These are phyloP conservation scores for Gracilaria vermiculophylla DNA, from an alignment of 23 red algal species.

Conservation along the genomic window DNA sequence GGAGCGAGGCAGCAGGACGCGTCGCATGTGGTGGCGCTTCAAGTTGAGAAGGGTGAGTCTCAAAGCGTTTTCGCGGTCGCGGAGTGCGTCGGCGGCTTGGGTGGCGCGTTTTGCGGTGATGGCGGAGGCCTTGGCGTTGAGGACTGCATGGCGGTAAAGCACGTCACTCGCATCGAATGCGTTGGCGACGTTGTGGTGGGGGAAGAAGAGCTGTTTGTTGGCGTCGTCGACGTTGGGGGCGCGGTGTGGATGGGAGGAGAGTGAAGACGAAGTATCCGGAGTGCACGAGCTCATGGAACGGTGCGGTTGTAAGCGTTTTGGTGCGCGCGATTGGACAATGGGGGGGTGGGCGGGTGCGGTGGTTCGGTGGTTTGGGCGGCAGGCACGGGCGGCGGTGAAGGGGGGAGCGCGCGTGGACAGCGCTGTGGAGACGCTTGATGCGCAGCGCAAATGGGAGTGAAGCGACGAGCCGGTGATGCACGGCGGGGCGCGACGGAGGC, in stretches of 20 bases:
- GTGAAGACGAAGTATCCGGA: not conserved
- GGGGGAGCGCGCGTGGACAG: too few relatives aligned
- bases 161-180: not conserved
- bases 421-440: too few relatives aligned
- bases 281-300: not conserved
- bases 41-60: not conserved
- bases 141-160: not conserved
- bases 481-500: too few relatives aligned
- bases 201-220: not conserved
- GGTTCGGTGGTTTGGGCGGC: too few relatives aligned
- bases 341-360: too few relatives aligned
- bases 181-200: conserved; percentile 1
- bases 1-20: not conserved
- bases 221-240: not conserved
- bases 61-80: not conserved
- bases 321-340: not conserved
- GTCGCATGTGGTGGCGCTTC: not conserved
- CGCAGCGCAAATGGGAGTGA: too few relatives aligned
- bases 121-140: not conserved
- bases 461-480: too few relatives aligned
- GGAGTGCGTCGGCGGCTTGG: not conserved
- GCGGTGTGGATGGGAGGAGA: not conserved
- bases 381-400: too few relatives aligned
- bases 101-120: conserved; percentile 5
- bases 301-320: not conserved